Conservation (phyloP, 768 basidiomycete species). For the Pulveroboletus sp. region DNA sequence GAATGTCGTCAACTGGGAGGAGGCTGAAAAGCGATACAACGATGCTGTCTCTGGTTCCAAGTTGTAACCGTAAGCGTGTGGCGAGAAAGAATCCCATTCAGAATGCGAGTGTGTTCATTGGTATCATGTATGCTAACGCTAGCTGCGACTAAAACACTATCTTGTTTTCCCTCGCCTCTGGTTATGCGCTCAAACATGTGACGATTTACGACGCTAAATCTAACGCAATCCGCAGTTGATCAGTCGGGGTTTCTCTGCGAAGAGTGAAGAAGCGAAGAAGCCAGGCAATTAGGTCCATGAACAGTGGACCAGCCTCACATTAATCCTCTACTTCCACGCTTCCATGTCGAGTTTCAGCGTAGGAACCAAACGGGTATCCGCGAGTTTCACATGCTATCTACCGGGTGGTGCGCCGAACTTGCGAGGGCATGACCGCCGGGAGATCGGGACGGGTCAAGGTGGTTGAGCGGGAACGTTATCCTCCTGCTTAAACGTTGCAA, state of each 20-base stretch:
- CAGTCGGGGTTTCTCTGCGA: background rate
- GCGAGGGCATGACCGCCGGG: too few species aligned
- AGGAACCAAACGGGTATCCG: too few species aligned
- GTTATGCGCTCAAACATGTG: too few species aligned
- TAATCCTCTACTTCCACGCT: too few species aligned
- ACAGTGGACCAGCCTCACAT: too few species aligned
- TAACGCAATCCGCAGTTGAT: too few species aligned
- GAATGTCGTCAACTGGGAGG: slow-evolving; percentile 67
- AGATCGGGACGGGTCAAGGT: too few species aligned
- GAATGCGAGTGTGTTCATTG: background rate
- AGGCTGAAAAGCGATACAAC: slow-evolving; percentile 63
- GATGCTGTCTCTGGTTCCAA: slow-evolving; percentile 38
- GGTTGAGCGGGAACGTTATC: background rate
- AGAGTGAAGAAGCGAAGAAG: too few species aligned
- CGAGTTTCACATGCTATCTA: too few species aligned
- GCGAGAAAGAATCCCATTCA: background rate
- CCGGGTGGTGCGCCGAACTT: too few species aligned
- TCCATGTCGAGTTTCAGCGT: too few species aligned
- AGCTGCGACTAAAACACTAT: background rate
- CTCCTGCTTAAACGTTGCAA: background rate
- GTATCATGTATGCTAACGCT: slow-evolving; percentile 3
- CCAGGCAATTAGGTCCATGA: too few species aligned
- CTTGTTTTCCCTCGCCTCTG: background rate
- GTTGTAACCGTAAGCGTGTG: slow-evolving; percentile 27
- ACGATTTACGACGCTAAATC: background rate